Base-by-base conservation (phyloP, 805 yeast genomes). In the Wickerhamiella hasegawae region DNA sequence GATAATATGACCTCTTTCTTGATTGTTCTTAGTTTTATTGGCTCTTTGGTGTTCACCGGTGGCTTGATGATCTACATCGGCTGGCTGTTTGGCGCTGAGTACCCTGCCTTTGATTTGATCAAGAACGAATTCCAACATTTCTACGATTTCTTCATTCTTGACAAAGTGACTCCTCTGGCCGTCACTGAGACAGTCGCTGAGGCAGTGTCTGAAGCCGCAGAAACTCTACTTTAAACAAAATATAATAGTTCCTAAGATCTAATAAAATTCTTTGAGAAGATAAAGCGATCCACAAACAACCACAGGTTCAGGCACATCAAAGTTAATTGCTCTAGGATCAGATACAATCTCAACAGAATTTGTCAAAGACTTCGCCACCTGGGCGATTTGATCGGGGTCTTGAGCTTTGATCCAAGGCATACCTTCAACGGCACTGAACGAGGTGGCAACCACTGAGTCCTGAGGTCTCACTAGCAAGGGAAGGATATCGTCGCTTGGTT, bases 371-470 rank as follows among this genome's bases (percentile, higher is more conserved):
- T 34, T 19, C 31, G 45, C 44, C 37, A 41, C 40, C 33, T 35
- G 6, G 12, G 36, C 33, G 24, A 76, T 48, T 14, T 52, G 57
- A 1, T 38, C 45, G 1, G 60, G 48, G 3, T 51, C 46, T 42
- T 61, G 63, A 1, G 85, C 58, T 28, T 62, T 48, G 4, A 90
- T 73, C 97, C 97, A 90, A 0, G 97, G 95, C 98, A 90, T 90
- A 0, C 82, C 77, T 11, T 76, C 85, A 1, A 92, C 87, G 1
- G 58, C 46, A 2, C 73, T 68, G 51, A 85, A 90, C 22, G 60
- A 50, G 0, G 87, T 73, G 1, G 76, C 65, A 1, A 76, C 56
- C 0, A 85, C 68, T 2, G 58, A 53, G 46, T 84, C 95, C 1
- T 54, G 49, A 1, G 59, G 46, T 5, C 53, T 51, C 3, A 79